Percentiles rank a stretch among this genome's conserved stretches.
Evolutionary conservation across 345 rosid genomes (phyloP).

Genomic region (Hibiscus mutabilis): DNA sequence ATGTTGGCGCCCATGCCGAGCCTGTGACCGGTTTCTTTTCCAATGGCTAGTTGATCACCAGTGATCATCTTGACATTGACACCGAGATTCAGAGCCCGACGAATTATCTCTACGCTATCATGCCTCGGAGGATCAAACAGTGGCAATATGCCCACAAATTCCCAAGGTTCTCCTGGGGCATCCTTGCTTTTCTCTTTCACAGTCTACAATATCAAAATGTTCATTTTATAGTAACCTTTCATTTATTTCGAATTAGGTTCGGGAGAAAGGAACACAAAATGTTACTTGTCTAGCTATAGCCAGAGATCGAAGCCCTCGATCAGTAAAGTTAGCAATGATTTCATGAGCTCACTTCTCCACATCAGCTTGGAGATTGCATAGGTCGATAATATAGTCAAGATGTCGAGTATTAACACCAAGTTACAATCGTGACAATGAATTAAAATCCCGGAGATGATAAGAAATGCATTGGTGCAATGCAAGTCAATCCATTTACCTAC

Average conservation of each 20-base stretch:
- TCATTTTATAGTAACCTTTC: background rate
- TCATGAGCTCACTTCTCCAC: slow-evolving; percentile 41
- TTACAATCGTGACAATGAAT: too few species aligned
- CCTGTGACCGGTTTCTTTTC: slow-evolving; percentile 66
- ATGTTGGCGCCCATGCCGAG: slow-evolving; percentile 80
- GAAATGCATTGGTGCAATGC: background rate
- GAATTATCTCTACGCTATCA: slow-evolving; percentile 72
- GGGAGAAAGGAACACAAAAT: background rate
- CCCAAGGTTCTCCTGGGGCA: slow-evolving; percentile 55
- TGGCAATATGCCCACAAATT: slow-evolving; percentile 63
- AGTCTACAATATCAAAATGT: slow-evolving; percentile 19
- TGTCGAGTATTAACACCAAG: background rate
- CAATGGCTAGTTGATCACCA: slow-evolving; percentile 70
- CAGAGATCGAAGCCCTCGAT: slow-evolving; percentile 67
- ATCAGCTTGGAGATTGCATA: slow-evolving; percentile 44
- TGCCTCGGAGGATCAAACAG: slow-evolving; percentile 79
- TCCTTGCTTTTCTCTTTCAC: slow-evolving; percentile 56
- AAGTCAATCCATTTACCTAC: slow-evolving; percentile 31
- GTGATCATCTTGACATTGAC: slow-evolving; percentile 81
- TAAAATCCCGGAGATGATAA: background rate
- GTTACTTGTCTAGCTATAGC: slow-evolving; percentile 49
- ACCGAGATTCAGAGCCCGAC: slow-evolving; percentile 60
- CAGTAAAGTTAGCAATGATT: slow-evolving; percentile 59
- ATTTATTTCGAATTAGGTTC: too few species aligned
- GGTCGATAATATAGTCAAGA: slow-evolving; percentile 38